These are phyloP conservation scores for Pythium plurisporium DNA, from an alignment of 352 stramenopile species.

Conservation along the genomic window DNA sequence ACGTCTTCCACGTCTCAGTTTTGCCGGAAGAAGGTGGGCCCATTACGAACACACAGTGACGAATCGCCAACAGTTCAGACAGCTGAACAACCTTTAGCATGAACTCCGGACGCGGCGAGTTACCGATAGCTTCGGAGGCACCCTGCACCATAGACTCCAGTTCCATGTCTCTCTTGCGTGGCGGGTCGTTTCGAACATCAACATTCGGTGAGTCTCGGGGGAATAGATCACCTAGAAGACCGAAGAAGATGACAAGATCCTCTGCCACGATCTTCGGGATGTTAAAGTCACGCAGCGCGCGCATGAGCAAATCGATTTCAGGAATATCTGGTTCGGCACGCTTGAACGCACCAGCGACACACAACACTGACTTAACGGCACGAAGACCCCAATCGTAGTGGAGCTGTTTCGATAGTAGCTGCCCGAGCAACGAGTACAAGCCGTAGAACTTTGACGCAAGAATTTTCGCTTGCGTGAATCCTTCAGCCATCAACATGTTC, in stretches of 20 bases:
- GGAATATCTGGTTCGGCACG: conserved; percentile 90
- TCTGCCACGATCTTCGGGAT: conserved; percentile 96
- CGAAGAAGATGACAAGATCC: conserved; percentile 95
- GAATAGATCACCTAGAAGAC: conserved; percentile 93
- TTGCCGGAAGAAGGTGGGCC: conserved; percentile 92
- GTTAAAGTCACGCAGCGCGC: conserved; percentile 95
- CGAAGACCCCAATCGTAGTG: conserved; percentile 96
- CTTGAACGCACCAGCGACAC: conserved; percentile 93
- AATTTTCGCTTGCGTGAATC: conserved; percentile 93
- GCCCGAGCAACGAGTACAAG: conserved; percentile 91
- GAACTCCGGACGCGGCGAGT: conserved; percentile 77
- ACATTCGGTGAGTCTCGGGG: conserved; percentile 83
- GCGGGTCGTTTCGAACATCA: conserved; percentile 88
- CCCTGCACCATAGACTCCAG: conserved; percentile 90
- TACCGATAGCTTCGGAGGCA: conserved; percentile 71
- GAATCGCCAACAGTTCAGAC: conserved; percentile 92
- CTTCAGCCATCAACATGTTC: conserved; percentile 97
- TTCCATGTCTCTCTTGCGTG: conserved; percentile 89
- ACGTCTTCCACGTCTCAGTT: conserved; percentile 94
- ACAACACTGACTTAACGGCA: conserved; percentile 93
- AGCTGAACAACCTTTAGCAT: conserved; percentile 96
- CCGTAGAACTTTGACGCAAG: conserved; percentile 96
- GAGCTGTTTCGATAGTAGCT: conserved; percentile 92
- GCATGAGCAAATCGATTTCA: conserved; percentile 94
- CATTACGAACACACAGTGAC: conserved; percentile 97